Evolutionary conservation across 2,329 filamentous ascomycete genomes (phyloP).

Genomic region (Fusarium penzigii): DNA sequence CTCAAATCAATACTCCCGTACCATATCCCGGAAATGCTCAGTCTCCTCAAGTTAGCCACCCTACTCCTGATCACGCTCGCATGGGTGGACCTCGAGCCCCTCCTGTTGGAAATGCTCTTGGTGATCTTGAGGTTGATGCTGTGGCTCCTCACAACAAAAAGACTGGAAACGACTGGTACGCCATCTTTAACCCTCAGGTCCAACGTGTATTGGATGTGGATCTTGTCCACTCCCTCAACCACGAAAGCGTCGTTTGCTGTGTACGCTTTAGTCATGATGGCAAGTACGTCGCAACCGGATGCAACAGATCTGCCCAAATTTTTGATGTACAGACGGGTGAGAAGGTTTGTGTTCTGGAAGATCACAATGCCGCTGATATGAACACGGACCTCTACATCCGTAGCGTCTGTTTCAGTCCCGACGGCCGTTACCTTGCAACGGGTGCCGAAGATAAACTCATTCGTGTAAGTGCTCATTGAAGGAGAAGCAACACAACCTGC

Average conservation of each 20-base stretch:
- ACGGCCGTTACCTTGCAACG: conserved; percentile 90
- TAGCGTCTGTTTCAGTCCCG: conserved; percentile 97
- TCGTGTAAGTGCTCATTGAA: conserved; percentile 60
- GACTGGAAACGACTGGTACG: conserved; percentile 90
- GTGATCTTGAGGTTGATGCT: conserved; percentile 84
- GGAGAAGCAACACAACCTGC: neutral
- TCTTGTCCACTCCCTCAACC: conserved; percentile 85
- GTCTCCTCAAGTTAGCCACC: conserved; percentile 86
- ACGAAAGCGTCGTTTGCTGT: conserved; percentile 97
- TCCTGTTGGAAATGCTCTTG: conserved; percentile 65
- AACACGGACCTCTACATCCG: conserved; percentile 94
- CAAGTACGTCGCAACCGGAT: conserved; percentile 93
- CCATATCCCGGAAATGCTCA: conserved; percentile 81
- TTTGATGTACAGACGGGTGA: conserved; percentile 88
- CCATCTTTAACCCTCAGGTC: conserved; percentile 91
- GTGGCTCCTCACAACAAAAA: conserved; percentile 87
- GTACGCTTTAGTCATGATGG: conserved; percentile 96
- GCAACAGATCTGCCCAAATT: conserved; percentile 98
- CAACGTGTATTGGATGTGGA: conserved; percentile 91
- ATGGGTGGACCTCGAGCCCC: conserved; percentile 52
- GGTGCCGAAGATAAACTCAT: conserved; percentile 98
- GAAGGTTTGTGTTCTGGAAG: conserved; percentile 87
- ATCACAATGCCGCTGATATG: conserved; percentile 76
- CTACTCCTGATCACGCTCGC: conserved; percentile 68
- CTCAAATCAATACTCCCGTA: conserved; percentile 85